These are phyloP conservation scores for Paxillus ammoniavirescens DNA, from an alignment of 768 basidiomycete genomes.

Conservation along the genomic window DNA sequence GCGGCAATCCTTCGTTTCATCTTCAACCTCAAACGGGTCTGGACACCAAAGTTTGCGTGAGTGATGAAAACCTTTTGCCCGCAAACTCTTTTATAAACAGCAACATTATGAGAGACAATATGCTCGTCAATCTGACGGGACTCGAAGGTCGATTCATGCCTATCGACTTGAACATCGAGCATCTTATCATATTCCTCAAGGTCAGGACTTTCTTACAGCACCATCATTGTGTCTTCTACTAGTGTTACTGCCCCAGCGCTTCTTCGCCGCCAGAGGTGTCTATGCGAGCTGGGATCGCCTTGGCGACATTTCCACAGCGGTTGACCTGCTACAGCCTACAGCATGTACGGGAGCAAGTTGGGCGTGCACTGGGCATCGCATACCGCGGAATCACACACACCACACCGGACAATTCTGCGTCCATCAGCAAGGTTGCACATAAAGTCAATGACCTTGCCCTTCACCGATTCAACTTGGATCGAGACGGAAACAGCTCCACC, in stretches of 20 bases:
- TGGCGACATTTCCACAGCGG: constrained; percentile 28
- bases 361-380: constrained; percentile 13
- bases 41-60: too few species aligned
- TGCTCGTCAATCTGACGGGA: constrained; percentile 34
- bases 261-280: constrained; percentile 31
- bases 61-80: too few species aligned
- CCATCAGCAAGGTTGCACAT: constrained; percentile 21
- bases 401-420: constrained; percentile 9
- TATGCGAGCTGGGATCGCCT: constrained; percentile 32
- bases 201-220: too few species aligned
- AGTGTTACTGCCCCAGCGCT: neutral
- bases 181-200: constrained; percentile 27
- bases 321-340: constrained; percentile 29
- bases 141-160: constrained; percentile 34
- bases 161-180: constrained; percentile 38
- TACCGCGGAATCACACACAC: constrained; percentile 29
- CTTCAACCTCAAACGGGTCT: too few species aligned
- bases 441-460: too few species aligned
- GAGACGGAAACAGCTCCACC: too few species aligned
- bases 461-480: too few species aligned
- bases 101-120: constrained; percentile 36
- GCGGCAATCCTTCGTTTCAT: constrained; percentile 9
- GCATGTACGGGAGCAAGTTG: constrained; percentile 28
- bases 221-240: too few species aligned
- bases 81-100: constrained; percentile 9